phyloP scores from a whole-genome alignment of 2,329 filamentous ascomycete genomes.

The Arthrobotrys sphaeroides region DNA sequence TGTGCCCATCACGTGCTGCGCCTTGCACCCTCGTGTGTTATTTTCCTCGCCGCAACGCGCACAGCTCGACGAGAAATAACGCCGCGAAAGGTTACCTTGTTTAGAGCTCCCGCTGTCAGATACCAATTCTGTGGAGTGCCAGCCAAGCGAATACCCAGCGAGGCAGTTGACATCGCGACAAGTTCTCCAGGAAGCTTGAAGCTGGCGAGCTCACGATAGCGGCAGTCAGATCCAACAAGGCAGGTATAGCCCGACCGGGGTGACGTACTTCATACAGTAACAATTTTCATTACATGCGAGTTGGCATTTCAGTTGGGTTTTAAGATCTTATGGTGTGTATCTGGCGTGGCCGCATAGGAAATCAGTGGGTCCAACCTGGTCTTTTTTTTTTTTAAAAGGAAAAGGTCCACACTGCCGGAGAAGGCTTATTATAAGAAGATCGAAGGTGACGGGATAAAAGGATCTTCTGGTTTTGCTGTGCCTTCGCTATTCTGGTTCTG shows the following conservation, averaged over 20 bases:
- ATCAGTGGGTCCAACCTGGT: background rate
- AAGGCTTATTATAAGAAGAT: slow-evolving; percentile 18
- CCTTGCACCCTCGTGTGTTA: background rate
- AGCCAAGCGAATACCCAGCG: background rate
- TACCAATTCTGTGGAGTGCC: background rate
- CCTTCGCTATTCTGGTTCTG: slow-evolving; percentile 10
- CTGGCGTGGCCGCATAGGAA: background rate
- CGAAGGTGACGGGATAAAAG: background rate
- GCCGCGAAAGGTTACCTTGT: background rate
- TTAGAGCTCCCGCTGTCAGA: background rate
- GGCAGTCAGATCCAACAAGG: slow-evolving; percentile 9
- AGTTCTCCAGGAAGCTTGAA: slow-evolving; percentile 10
- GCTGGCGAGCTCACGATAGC: slow-evolving; percentile 9
- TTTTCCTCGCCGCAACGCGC: slow-evolving; percentile 8
- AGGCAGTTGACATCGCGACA: background rate
- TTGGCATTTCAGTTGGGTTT: background rate
- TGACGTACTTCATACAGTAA: background rate
- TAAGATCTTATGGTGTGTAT: background rate
- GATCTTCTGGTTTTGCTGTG: background rate
- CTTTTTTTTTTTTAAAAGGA: background rate
- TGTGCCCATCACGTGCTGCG: background rate
- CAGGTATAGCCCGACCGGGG: slow-evolving; percentile 1
- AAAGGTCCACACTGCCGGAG: background rate
- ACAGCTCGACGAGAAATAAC: background rate
- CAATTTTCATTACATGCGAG: background rate